These are phyloP conservation scores for Spathaspora hagerdaliae DNA, from an alignment of 805 yeast species.

Conservation along the genomic window DNA sequence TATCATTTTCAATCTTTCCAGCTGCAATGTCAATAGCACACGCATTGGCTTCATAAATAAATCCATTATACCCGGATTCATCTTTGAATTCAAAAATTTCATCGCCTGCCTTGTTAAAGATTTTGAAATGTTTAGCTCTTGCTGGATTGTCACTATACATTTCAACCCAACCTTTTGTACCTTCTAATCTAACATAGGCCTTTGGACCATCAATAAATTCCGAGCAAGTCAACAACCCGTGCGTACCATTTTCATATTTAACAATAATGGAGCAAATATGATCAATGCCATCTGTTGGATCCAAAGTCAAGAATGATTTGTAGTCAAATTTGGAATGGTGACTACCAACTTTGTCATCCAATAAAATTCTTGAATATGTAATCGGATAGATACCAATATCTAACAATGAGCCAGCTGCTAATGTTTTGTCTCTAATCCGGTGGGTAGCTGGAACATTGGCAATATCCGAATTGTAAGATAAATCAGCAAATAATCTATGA, in stretches of 20 bases:
- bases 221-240: constrained; percentile 34
- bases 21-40: constrained; percentile 41
- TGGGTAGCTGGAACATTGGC: constrained; percentile 24
- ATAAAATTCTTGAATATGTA: constrained; percentile 41
- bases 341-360: constrained; percentile 30
- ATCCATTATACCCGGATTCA: constrained; percentile 41
- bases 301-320: constrained; percentile 32
- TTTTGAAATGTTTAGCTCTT: constrained; percentile 25
- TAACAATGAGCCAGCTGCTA: constrained; percentile 56
- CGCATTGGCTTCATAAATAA: constrained; percentile 55
- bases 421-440: constrained; percentile 39
- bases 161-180: constrained; percentile 28
- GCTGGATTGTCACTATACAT: constrained; percentile 32
- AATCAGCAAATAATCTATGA: constrained; percentile 40
- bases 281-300: constrained; percentile 38
- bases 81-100: constrained; percentile 26
- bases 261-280: constrained; percentile 34
- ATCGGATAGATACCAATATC: constrained; percentile 54
- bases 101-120: constrained; percentile 25
- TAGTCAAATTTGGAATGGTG: constrained; percentile 21
- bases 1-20: constrained; percentile 33
- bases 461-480: constrained; percentile 33
- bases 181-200: constrained; percentile 31
- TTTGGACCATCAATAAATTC: constrained; percentile 22
- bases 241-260: constrained; percentile 37